Evolutionary conservation across 1,284 basidiomycete genomes (phyloP).

Genomic region (Leccinum solheimii): DNA sequence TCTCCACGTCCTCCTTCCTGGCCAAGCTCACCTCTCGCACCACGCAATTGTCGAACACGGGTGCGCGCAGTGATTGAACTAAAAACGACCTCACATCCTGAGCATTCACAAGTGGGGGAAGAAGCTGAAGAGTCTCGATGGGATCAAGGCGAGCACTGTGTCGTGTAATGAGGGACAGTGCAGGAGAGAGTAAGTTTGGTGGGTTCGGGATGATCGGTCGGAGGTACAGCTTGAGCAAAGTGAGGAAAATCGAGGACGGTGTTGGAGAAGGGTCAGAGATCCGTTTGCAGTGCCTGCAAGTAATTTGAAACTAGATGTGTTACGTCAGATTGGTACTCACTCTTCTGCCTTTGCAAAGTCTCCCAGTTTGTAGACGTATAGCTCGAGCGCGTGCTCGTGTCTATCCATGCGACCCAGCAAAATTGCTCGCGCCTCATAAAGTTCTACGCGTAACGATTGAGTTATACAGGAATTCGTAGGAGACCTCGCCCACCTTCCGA

Average conservation of each 20-base stretch:
- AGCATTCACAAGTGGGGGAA: slow-evolving; percentile 87
- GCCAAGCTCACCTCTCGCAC: slow-evolving; percentile 69
- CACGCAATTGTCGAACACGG: slow-evolving; percentile 69
- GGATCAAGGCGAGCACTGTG: slow-evolving; percentile 84
- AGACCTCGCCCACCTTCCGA: slow-evolving; percentile 61
- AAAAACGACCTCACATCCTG: slow-evolving; percentile 81
- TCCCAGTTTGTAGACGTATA: slow-evolving; percentile 86
- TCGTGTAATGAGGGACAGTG: slow-evolving; percentile 79
- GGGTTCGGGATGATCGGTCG: slow-evolving; percentile 56
- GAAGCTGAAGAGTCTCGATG: slow-evolving; percentile 75
- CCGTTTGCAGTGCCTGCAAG: slow-evolving; percentile 79
- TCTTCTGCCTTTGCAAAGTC: slow-evolving; percentile 88
- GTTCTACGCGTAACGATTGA: slow-evolving; percentile 46
- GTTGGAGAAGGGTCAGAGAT: slow-evolving; percentile 64
- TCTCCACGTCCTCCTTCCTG: slow-evolving; percentile 71
- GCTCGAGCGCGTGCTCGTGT: slow-evolving; percentile 89
- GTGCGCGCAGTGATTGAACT: slow-evolving; percentile 66
- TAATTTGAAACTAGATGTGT: slow-evolving; percentile 1
- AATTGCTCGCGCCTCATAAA: slow-evolving; percentile 87
- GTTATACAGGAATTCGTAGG: background rate
- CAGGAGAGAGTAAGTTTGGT: slow-evolving; percentile 68
- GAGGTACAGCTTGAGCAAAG: slow-evolving; percentile 86
- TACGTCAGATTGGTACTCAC: slow-evolving; percentile 44
- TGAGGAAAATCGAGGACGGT: slow-evolving; percentile 74
- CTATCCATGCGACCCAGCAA: slow-evolving; percentile 87